These are phyloP conservation scores for Fusarium ramigenum DNA, from an alignment of 2,329 filamentous ascomycete species.

Conservation along the genomic window DNA sequence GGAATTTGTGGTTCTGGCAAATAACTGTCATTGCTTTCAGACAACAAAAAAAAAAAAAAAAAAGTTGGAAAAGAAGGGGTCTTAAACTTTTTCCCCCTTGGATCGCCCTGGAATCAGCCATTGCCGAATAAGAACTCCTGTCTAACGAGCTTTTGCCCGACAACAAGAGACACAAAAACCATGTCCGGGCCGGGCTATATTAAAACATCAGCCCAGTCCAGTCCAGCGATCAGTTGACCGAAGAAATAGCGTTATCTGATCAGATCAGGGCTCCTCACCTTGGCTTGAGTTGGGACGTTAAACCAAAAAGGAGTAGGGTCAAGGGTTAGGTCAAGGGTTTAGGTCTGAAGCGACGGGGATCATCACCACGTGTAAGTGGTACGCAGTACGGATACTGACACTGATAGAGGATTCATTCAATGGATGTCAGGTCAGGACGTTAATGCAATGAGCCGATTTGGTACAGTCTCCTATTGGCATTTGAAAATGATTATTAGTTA, in stretches of 20 bases:
- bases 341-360: slow-evolving; percentile 15
- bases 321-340: slow-evolving; percentile 31
- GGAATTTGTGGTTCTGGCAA: background rate
- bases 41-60: slow-evolving; percentile 11
- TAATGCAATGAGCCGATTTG: background rate
- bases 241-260: slow-evolving; percentile 32
- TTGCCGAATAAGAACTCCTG: slow-evolving; percentile 31
- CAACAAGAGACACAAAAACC: slow-evolving; percentile 11
- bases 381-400: background rate
- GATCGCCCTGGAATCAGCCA: slow-evolving; percentile 19
- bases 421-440: background rate
- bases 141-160: slow-evolving; percentile 5
- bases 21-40: slow-evolving; percentile 2
- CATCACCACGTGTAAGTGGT: slow-evolving; percentile 33
- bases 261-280: slow-evolving; percentile 31
- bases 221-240: slow-evolving; percentile 1
- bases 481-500: background rate
- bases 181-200: background rate
- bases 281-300: slow-evolving; percentile 8
- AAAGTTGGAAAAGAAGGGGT: slow-evolving; percentile 32
- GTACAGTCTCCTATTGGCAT: background rate
- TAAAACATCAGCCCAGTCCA: slow-evolving; percentile 14
- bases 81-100: slow-evolving; percentile 9
- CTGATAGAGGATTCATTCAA: background rate
- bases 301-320: slow-evolving; percentile 25